Percentiles rank a stretch among this genome's conserved stretches.
These are phyloP conservation scores for Mercurialis annua DNA, from an alignment of 345 rosid species.

Conservation along the genomic window DNA sequence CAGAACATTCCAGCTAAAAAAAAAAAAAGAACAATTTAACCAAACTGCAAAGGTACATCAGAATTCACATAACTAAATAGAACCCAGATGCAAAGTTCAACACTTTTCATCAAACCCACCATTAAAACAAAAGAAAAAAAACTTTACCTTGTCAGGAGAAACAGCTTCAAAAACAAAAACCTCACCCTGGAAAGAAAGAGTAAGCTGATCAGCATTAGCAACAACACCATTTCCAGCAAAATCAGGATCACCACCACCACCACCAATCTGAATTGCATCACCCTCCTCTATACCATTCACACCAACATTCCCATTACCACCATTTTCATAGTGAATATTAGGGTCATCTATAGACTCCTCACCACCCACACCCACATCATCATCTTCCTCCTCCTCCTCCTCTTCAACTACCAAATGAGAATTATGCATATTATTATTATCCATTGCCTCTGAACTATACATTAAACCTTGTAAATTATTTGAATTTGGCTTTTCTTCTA, in stretches of 20 bases:
- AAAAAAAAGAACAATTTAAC: background rate
- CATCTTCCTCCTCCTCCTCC: slow-evolving; percentile 29
- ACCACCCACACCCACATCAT: slow-evolving; percentile 17
- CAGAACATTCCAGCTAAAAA: too few species aligned
- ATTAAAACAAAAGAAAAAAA: background rate
- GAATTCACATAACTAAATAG: slow-evolving; percentile 7
- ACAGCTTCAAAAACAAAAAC: slow-evolving; percentile 49
- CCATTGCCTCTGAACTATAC: slow-evolving; percentile 25
- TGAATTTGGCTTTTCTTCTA: slow-evolving; percentile 20
- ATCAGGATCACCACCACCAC: slow-evolving; percentile 17
- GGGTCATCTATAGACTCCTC: slow-evolving; percentile 40
- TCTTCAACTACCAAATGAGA: slow-evolving; percentile 21
- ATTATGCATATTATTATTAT: slow-evolving; percentile 11
- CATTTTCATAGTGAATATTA: slow-evolving; percentile 28
- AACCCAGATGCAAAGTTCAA: slow-evolving; percentile 9
- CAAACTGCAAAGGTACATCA: background rate
- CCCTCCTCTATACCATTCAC: slow-evolving; percentile 21
- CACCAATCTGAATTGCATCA: slow-evolving; percentile 18
- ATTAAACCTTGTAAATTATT: slow-evolving; percentile 16
- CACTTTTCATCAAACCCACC: background rate
- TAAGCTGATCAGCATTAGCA: slow-evolving; percentile 33
- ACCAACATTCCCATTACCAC: slow-evolving; percentile 6
- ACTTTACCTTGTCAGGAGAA: slow-evolving; percentile 40
- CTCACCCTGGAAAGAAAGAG: slow-evolving; percentile 51
- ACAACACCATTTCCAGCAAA: slow-evolving; percentile 22